Base-by-base conservation (phyloP, 108 stramenopile species). In the Skeletonema potamos region DNA sequence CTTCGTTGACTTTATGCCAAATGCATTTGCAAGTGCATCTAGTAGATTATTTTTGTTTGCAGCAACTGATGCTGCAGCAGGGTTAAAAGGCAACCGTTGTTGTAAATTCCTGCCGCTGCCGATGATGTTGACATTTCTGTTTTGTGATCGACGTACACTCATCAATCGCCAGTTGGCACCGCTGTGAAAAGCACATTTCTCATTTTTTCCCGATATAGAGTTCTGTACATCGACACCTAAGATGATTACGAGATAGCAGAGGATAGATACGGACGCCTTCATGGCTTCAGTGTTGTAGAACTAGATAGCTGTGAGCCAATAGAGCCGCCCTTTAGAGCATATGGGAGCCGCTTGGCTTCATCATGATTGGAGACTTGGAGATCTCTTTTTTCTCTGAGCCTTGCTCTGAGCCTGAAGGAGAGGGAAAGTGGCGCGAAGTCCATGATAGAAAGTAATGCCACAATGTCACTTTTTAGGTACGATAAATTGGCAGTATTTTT, bases 1-100 rank as follows among this genome's bases (percentile, higher is more conserved):
- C 6, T 51, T 51, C 22, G 48, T 1, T 24, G 48, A 51, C 22
- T 51, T 51, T 0, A 51, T 22, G 8, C 48, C 48, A 9, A 51
- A 22, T 51, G 48, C 48, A 51, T 51, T 51, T 20, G 48, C 48
- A 51, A 51, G 48, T 51, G 48, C 22, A 22, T 51, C 48, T 51
- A 51, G 6, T 8, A 51, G 20, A 51, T 51, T 22, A 22, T 51
- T 51, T 20, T 8, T 6, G 8, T 51, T 51, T 22, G 48, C 48
- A 17, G 48, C 48, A 51, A 51, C 9, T 51, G 48, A 1, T 2
- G 13, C 18, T 12, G 11, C 36, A 12, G n/a, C n/a, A n/a, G n/a
- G n/a, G n/a, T n/a, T n/a, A n/a, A n/a, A n/a, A n/a, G 15, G 39
- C 39, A 41, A n/a, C 39, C n/a, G 15, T 13, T 41, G 15, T 41